Percentiles rank a stretch among this genome's conserved stretches.
Conservation (phyloP, 805 yeast genomes). For the Yamadazyma paraphyllophila region DNA sequence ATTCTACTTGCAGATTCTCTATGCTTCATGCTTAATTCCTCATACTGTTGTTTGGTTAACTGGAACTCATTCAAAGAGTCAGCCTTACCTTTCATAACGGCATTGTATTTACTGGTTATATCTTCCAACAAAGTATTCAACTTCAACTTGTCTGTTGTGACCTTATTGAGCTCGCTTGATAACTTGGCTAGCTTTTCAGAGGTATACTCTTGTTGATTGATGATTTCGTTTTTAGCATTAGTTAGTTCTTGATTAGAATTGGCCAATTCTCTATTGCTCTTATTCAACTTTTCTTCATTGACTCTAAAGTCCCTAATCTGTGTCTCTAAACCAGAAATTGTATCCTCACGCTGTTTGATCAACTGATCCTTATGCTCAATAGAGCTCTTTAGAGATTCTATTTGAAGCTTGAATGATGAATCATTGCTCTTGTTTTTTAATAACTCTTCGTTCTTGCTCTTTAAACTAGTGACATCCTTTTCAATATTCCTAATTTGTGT, state of each 20-base stretch:
- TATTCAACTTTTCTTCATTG: slow-evolving; percentile 29
- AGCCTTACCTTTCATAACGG: slow-evolving; percentile 29
- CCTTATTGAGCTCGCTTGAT: slow-evolving; percentile 36
- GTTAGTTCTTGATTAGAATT: slow-evolving; percentile 30
- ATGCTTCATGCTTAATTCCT: slow-evolving; percentile 64
- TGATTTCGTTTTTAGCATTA: slow-evolving; percentile 39
- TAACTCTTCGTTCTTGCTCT: slow-evolving; percentile 29
- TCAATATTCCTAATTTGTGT: slow-evolving; percentile 11
- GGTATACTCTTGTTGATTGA: slow-evolving; percentile 42
- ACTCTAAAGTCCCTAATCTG: slow-evolving; percentile 35
- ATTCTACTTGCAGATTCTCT: slow-evolving; percentile 60
- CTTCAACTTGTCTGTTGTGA: slow-evolving; percentile 43
- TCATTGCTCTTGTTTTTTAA: slow-evolving; percentile 34
- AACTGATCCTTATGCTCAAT: slow-evolving; percentile 45
- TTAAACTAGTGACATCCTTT: slow-evolving; percentile 36
- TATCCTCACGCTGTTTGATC: slow-evolving; percentile 35
- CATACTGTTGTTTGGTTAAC: slow-evolving; percentile 60
- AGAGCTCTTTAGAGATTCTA: slow-evolving; percentile 45
- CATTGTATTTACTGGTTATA: slow-evolving; percentile 35
- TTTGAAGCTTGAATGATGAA: slow-evolving; percentile 46
- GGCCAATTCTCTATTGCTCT: slow-evolving; percentile 1
- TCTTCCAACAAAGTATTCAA: slow-evolving; percentile 39
- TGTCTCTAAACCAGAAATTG: slow-evolving; percentile 36
- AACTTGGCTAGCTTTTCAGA: slow-evolving; percentile 29
- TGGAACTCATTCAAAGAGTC: slow-evolving; percentile 41